phyloP scores from a whole-genome alignment of 495 filamentous ascomycete species.

The Chlorociboria aeruginascens region DNA sequence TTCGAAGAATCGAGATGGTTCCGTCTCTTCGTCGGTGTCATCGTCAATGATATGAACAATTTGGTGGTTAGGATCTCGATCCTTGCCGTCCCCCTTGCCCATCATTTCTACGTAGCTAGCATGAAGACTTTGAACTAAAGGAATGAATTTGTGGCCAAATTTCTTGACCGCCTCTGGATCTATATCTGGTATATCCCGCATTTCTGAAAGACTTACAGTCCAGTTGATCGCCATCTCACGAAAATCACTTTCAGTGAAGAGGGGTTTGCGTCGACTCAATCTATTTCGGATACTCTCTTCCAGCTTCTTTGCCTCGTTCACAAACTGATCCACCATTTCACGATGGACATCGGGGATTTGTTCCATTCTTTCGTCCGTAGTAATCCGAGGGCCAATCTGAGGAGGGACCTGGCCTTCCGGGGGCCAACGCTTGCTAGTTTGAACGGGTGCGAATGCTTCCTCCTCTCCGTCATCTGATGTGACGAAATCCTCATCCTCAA shows the following conservation, averaged over 20 bases:
- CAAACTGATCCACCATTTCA: slow-evolving; percentile 47
- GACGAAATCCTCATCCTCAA: slow-evolving; percentile 33
- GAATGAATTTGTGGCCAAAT: slow-evolving; percentile 58
- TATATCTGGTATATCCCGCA: slow-evolving; percentile 58
- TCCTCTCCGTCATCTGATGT: slow-evolving; percentile 31
- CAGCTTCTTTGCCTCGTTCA: slow-evolving; percentile 56
- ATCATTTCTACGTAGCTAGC: slow-evolving; percentile 48
- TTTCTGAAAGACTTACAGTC: slow-evolving; percentile 42
- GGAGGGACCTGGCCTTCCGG: slow-evolving; percentile 20
- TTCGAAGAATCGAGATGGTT: slow-evolving; percentile 7
- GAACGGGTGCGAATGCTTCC: slow-evolving; percentile 48
- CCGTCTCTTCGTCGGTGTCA: slow-evolving; percentile 28
- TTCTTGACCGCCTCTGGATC: slow-evolving; percentile 53
- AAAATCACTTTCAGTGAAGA: slow-evolving; percentile 67
- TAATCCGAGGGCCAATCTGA: slow-evolving; percentile 54
- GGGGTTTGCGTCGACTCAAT: slow-evolving; percentile 47
- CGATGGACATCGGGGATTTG: slow-evolving; percentile 36
- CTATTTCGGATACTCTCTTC: slow-evolving; percentile 55
- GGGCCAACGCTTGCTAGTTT: slow-evolving; percentile 1
- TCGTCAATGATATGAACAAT: slow-evolving; percentile 52
- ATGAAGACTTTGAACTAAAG: slow-evolving; percentile 45
- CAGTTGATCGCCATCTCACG: slow-evolving; percentile 78
- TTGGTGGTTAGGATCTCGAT: slow-evolving; percentile 39
- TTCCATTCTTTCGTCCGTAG: slow-evolving; percentile 54
- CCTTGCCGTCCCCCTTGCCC: slow-evolving; percentile 1